A percentile compares a stretch with the other conserved stretches of the same genome.
Conservation (phyloP, 2,329 filamentous ascomycete species). For the Ceratocystis destructans region DNA sequence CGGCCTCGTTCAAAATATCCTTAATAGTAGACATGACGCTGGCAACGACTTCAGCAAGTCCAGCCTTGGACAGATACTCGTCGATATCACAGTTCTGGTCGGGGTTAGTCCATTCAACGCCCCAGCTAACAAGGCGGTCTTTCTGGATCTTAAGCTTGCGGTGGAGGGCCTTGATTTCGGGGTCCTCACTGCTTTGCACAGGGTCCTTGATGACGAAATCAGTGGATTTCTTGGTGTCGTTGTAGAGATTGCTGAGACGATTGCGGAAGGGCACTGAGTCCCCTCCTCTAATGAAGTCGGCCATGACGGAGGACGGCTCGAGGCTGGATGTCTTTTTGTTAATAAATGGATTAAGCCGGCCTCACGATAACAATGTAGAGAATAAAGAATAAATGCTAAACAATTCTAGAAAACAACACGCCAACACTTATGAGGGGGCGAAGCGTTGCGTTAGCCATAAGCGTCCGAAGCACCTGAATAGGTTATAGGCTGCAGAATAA, state of each 20-base stretch:
- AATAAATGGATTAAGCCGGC: neutral
- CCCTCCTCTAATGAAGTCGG: slow-evolving; percentile 10
- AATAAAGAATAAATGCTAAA: neutral
- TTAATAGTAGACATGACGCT: slow-evolving; percentile 72
- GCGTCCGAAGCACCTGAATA: neutral
- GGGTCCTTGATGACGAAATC: slow-evolving; percentile 56
- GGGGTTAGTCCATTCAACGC: slow-evolving; percentile 66
- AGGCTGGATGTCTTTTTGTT: neutral
- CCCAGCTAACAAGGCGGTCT: slow-evolving; percentile 66
- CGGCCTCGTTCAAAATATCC: slow-evolving; percentile 62
- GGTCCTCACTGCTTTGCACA: slow-evolving; percentile 48
- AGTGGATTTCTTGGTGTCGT: slow-evolving; percentile 66
- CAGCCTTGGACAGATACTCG: slow-evolving; percentile 55
- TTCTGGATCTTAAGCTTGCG: slow-evolving; percentile 69
- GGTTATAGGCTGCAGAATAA: slow-evolving; percentile 1
- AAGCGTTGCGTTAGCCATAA: neutral
- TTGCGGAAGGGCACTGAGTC: slow-evolving; percentile 15
- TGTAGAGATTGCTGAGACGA: slow-evolving; percentile 55
- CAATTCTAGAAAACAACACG: neutral
- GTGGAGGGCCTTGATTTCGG: slow-evolving; percentile 57
- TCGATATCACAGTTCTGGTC: slow-evolving; percentile 55
- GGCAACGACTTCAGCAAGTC: slow-evolving; percentile 61
- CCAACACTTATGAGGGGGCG: neutral
- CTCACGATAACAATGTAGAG: neutral
- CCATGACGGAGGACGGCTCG: slow-evolving; percentile 6